These are phyloP conservation scores for Plantago coronopus DNA, from an alignment of 305 asterid species.

Conservation along the genomic window DNA sequence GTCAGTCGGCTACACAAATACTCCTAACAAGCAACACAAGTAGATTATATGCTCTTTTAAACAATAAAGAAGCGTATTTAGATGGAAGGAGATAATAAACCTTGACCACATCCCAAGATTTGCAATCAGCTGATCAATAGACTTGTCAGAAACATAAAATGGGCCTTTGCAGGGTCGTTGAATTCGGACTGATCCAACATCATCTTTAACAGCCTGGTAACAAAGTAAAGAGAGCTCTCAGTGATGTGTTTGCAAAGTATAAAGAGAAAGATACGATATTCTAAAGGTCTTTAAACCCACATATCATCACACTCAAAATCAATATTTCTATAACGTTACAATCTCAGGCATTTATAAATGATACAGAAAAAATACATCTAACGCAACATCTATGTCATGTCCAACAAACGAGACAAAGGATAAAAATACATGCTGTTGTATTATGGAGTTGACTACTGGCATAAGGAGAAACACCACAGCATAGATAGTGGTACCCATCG, in stretches of 20 bases:
- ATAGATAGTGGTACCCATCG: no score
- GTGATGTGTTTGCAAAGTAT: conserved; percentile 10
- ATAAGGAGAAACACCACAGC: no score
- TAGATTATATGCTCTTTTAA: conserved; percentile 1
- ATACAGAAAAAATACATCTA: no score
- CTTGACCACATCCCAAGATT: conserved; percentile 99
- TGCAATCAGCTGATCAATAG: conserved; percentile 89
- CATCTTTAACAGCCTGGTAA: conserved; percentile 88
- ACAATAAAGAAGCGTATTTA: conserved; percentile 8
- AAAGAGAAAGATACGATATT: neutral
- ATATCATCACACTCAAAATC: no score
- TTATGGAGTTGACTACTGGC: no score
- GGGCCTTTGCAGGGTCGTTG: conserved; percentile 97
- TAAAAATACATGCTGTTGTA: no score
- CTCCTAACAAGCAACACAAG: neutral
- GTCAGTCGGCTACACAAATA: no score
- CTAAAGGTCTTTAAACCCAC: neutral
- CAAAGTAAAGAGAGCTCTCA: conserved; percentile 13
- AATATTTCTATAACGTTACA: no score
- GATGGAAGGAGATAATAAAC: conserved; percentile 34
- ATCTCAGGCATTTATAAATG: no score
- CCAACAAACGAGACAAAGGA: no score
- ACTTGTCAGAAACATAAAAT: conserved; percentile 81
- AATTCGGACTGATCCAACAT: conserved; percentile 76
- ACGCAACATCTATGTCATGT: no score